A percentile compares a stretch with the other conserved stretches of the same genome.
Evolutionary conservation across 305 asterid species (phyloP).

Genomic region (Fraxinus xanthoxyloides): DNA sequence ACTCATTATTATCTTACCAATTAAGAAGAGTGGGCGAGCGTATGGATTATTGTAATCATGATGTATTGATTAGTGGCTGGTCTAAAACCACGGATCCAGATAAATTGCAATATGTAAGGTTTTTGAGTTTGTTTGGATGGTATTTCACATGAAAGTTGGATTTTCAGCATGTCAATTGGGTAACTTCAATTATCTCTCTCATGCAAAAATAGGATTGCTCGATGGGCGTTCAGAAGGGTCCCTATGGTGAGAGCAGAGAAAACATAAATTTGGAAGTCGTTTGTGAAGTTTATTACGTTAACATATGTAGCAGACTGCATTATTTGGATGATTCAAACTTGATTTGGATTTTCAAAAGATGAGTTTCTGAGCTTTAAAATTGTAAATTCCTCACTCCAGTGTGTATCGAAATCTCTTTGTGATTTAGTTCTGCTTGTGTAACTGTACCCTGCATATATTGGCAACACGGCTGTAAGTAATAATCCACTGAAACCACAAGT

Average conservation of each 20-base stretch:
- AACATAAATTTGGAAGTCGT: neutral
- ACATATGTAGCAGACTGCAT: neutral
- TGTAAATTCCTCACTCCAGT: neutral
- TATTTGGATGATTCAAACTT: slow-evolving; percentile 7
- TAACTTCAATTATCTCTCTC: slow-evolving; percentile 18
- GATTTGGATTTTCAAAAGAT: slow-evolving; percentile 19
- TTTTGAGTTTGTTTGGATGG: slow-evolving; percentile 9
- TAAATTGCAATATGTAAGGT: slow-evolving; percentile 12
- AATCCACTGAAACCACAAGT: neutral
- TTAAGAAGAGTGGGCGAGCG: slow-evolving; percentile 4
- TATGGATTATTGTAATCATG: slow-evolving; percentile 1
- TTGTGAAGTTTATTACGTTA: neutral
- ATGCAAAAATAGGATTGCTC: slow-evolving; percentile 13
- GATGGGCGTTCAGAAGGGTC: neutral
- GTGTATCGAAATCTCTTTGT: neutral
- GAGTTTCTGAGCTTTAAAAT: slow-evolving; percentile 4
- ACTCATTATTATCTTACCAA: slow-evolving; percentile 10
- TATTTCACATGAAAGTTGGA: slow-evolving; percentile 13
- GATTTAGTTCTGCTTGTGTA: neutral
- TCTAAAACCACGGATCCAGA: slow-evolving; percentile 2
- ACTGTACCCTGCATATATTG: neutral
- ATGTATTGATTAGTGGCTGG: slow-evolving; percentile 1
- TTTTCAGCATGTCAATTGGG: neutral
- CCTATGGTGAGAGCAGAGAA: neutral
- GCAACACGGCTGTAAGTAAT: neutral